Evolutionary conservation across 495 filamentous ascomycete genomes (phyloP).

Genomic region (Entonaema liquescens): DNA sequence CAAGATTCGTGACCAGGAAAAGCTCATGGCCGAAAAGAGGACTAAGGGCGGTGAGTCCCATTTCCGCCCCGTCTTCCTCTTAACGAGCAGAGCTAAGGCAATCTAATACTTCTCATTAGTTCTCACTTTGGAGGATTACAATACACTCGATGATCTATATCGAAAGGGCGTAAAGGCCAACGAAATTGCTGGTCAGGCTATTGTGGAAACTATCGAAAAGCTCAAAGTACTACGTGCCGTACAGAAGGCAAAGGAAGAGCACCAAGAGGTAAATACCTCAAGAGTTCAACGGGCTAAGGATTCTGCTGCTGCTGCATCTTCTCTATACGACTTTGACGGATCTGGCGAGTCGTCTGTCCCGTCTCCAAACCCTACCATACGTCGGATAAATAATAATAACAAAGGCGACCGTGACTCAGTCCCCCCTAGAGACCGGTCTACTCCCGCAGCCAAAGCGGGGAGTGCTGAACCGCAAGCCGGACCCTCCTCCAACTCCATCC

Average conservation of each 20-base stretch:
- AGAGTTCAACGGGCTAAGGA: constrained; percentile 45
- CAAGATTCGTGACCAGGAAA: constrained; percentile 54
- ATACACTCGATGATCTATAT: constrained; percentile 52
- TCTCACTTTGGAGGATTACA: constrained; percentile 36
- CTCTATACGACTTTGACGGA: constrained; percentile 74
- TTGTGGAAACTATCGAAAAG: constrained; percentile 55
- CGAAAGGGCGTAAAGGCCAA: constrained; percentile 55
- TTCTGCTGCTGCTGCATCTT: constrained; percentile 44
- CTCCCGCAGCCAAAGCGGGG: constrained; percentile 53
- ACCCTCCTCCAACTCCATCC: constrained; percentile 42
- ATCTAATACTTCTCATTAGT: constrained; percentile 25
- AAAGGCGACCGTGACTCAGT: constrained; percentile 58
- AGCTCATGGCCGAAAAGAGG: constrained; percentile 53
- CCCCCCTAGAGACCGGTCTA: constrained; percentile 57
- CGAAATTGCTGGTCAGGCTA: constrained; percentile 48
- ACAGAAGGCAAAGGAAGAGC: constrained; percentile 67
- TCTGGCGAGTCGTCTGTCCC: constrained; percentile 75
- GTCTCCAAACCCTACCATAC: constrained; percentile 61
- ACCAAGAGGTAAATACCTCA: constrained; percentile 58
- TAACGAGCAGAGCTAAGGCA: not conserved
- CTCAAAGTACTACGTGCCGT: constrained; percentile 56
- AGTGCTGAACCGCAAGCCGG: constrained; percentile 56
- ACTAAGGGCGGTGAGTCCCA: constrained; percentile 40
- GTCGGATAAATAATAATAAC: constrained; percentile 47
- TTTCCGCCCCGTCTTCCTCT: not conserved